Base-by-base conservation (phyloP, 345 rosid species). In the Salix caprea region DNA sequence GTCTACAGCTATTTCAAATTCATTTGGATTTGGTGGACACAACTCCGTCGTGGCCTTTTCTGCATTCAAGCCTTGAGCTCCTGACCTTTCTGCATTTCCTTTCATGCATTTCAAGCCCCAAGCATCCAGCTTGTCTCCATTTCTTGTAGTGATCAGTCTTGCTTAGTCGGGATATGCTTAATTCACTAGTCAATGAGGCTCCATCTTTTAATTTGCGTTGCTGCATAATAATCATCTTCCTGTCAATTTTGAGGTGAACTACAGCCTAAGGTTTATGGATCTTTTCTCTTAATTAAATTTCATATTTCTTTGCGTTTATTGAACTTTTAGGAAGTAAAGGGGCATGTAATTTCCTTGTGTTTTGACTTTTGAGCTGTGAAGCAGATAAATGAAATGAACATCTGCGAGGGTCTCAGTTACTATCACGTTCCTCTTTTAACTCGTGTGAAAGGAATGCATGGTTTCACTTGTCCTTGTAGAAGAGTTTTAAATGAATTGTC, bases 21-120 rank as follows among this genome's bases (percentile, higher is more conserved):
- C 99, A 2, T 96, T 94, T 1, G 98, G 99, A 46, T 96, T 96
- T 6, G 98, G 98, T 70, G 99, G 99, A 84, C 99, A 96, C 86
- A 96, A 96, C 91, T 92, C 99, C 0, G 99, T 96, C 0, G 99
- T 92, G 37, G 93, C 91, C 4, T 96, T 96, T 79, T 91, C 98
- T 60, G 86, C 97, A 26, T 96, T 89, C 86, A 92, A 85, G 81
- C 96, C 99, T 52, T 96, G 92, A 94, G 23, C 30, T 46, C 42
- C 21, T 13, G 14, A 6, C 69, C 7, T 58, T n/a, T 46, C 18
- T 48, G 37, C n/a, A 14, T 58, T 9, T 48, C 65, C 19, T 65
- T 72, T 13, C 37, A 34, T 56, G 61, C 42, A 76, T 26, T 36
- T 58, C 18, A 19, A 52, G 44, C 48, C 56, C 4, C 69, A 39